Conservation (phyloP, 306 rosid species). For the Urtica urens region DNA sequence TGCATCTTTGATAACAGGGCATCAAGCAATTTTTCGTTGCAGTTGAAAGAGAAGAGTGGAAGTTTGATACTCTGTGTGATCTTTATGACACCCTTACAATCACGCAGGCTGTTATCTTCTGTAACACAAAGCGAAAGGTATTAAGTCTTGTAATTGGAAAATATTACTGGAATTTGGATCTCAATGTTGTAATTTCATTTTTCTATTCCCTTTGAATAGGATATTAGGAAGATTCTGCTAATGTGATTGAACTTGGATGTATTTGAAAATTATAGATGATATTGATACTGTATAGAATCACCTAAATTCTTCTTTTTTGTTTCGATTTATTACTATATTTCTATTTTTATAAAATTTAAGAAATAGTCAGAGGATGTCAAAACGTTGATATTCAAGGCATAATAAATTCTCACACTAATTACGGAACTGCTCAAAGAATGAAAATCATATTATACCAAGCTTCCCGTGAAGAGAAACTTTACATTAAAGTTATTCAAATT, state of each 20-base stretch:
- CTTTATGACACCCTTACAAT: slow-evolving; percentile 93
- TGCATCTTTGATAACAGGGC: slow-evolving; percentile 71
- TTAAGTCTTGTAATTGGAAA: background rate
- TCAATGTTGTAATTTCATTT: background rate
- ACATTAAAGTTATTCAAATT: no score
- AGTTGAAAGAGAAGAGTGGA: slow-evolving; percentile 96
- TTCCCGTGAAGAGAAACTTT: no score
- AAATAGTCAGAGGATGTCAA: no score
- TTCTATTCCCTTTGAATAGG: background rate
- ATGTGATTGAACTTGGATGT: background rate
- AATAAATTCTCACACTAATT: no score
- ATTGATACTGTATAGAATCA: no score
- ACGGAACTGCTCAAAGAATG: no score
- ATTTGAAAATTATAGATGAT: background rate
- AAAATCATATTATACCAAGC: no score
- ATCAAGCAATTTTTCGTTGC: slow-evolving; percentile 98
- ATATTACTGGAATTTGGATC: background rate
- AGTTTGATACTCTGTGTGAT: slow-evolving; percentile 93
- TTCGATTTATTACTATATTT: no score
- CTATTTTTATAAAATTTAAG: no score
- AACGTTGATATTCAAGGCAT: no score
- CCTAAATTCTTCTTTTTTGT: no score
- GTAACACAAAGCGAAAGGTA: slow-evolving; percentile 97
- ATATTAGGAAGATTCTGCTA: background rate
- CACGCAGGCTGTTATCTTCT: slow-evolving; percentile 97